These are phyloP conservation scores for Xylariaceae sp. DNA, from an alignment of 2,329 filamentous ascomycete species.

Conservation along the genomic window DNA sequence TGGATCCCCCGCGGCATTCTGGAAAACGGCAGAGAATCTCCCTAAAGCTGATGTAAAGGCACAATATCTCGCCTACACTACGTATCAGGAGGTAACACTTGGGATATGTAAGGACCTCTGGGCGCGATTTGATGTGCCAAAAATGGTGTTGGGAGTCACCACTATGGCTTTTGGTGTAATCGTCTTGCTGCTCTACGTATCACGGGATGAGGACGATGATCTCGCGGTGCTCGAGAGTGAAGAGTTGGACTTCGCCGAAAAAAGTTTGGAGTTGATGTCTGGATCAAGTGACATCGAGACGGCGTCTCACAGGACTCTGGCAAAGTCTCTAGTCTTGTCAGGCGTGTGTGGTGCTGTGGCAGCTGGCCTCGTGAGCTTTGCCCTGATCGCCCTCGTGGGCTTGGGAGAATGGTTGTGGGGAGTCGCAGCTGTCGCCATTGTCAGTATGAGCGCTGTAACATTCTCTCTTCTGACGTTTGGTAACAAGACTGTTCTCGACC, in stretches of 20 bases:
- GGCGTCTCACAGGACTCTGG: conserved; percentile 34
- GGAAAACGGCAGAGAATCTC: conserved; percentile 47
- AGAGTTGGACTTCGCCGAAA: conserved; percentile 58
- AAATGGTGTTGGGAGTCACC: conserved; percentile 76
- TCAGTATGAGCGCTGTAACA: conserved; percentile 40
- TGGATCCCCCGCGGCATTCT: conserved; percentile 52
- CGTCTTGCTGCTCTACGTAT: conserved; percentile 69
- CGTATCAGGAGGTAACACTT: conserved; percentile 77
- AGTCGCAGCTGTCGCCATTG: conserved; percentile 39
- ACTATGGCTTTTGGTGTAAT: conserved; percentile 67
- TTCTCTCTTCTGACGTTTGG: conserved; percentile 39
- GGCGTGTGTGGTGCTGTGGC: conserved; percentile 34
- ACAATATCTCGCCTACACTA: conserved; percentile 56
- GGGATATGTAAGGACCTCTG: conserved; percentile 77
- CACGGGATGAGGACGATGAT: conserved; percentile 52
- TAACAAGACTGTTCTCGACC: conserved; percentile 42
- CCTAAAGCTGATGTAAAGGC: conserved; percentile 35
- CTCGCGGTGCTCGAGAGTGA: conserved; percentile 51
- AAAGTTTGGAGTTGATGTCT: conserved; percentile 50
- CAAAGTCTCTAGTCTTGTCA: conserved; percentile 36
- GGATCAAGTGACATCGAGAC: conserved; percentile 25
- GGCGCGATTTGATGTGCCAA: conserved; percentile 85
- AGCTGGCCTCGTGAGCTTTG: conserved; percentile 31
- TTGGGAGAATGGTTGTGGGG: conserved; percentile 40
- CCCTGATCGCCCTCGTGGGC: conserved; percentile 31